Percentiles rank a stretch among this genome's conserved stretches.
Evolutionary conservation across 2,329 filamentous ascomycete species (phyloP).

Genomic region (Stagonosporopsis tanaceti): DNA sequence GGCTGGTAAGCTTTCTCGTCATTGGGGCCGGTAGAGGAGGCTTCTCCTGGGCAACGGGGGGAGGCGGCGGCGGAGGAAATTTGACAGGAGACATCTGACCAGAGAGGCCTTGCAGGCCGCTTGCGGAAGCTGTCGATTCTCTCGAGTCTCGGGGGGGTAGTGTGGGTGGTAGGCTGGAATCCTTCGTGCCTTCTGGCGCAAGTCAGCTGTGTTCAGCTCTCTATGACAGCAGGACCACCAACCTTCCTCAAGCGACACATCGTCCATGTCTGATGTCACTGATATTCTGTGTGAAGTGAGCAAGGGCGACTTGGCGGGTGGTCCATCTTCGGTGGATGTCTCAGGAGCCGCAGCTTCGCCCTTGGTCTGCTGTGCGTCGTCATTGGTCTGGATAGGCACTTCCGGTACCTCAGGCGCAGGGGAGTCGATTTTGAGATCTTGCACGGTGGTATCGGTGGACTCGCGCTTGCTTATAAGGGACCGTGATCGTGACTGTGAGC

Average conservation of each 20-base stretch:
- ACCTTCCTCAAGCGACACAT: slow-evolving; percentile 70
- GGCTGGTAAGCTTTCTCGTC: slow-evolving; percentile 77
- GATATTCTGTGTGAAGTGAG: slow-evolving; percentile 64
- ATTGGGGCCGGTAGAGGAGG: slow-evolving; percentile 39
- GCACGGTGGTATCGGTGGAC: slow-evolving; percentile 27
- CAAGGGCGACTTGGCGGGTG: slow-evolving; percentile 59
- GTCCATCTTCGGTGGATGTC: slow-evolving; percentile 28
- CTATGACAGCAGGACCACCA: slow-evolving; percentile 49
- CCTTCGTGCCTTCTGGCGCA: slow-evolving; percentile 38
- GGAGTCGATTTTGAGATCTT: slow-evolving; percentile 9
- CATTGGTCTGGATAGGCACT: slow-evolving; percentile 19
- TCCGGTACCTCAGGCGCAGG: slow-evolving; percentile 15
- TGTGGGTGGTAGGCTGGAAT: slow-evolving; percentile 54
- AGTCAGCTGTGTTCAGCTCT: slow-evolving; percentile 26
- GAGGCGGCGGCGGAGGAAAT: slow-evolving; percentile 49
- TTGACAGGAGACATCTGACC: slow-evolving; percentile 73
- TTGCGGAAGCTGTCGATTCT: slow-evolving; percentile 49
- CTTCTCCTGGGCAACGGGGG: slow-evolving; percentile 41
- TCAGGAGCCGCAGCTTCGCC: slow-evolving; percentile 24
- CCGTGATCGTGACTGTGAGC: slow-evolving; percentile 52
- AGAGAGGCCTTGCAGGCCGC: slow-evolving; percentile 71
- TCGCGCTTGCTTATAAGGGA: slow-evolving; percentile 60
- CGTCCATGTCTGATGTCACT: slow-evolving; percentile 64
- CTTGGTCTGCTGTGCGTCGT: slow-evolving; percentile 22
- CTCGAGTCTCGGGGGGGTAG: slow-evolving; percentile 61